Evolutionary conservation across 1,139 yeast species (phyloP).

Genomic region (Suhomyces bokatorum): DNA sequence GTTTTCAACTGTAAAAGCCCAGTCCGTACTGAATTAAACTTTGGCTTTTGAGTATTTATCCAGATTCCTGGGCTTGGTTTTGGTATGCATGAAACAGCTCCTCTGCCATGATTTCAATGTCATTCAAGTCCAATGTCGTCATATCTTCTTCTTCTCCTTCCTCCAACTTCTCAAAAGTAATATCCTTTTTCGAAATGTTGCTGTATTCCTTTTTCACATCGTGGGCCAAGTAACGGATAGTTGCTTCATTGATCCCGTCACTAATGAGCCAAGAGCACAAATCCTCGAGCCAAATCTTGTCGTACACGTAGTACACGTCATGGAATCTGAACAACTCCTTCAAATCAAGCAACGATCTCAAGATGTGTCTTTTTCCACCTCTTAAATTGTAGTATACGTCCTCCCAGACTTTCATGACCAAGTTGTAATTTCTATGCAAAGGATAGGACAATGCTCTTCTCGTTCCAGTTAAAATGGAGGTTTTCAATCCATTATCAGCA

Average conservation of each 20-base stretch:
- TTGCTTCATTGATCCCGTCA: constrained; percentile 49
- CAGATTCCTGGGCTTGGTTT: neutral
- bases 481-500: constrained; percentile 38
- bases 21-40: neutral
- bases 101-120: constrained; percentile 58
- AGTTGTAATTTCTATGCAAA: constrained; percentile 67
- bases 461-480: constrained; percentile 58
- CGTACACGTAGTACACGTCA: constrained; percentile 87
- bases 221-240: constrained; percentile 62
- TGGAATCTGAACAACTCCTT: constrained; percentile 79
- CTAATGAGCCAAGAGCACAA: constrained; percentile 75
- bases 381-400: constrained; percentile 68
- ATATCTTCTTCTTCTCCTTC: constrained; percentile 31
- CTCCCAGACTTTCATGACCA: constrained; percentile 66
- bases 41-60: neutral
- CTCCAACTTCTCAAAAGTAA: constrained; percentile 42
- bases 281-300: constrained; percentile 78
- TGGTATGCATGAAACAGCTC: constrained; percentile 38
- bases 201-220: constrained; percentile 50
- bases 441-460: constrained; percentile 81
- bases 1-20: neutral
- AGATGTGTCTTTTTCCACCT: constrained; percentile 67
- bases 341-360: constrained; percentile 57
- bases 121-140: constrained; percentile 43
- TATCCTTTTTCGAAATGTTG: constrained; percentile 26